Evolutionary conservation across 345 rosid species (phyloP).

Genomic region (Lepidium aucheri): DNA sequence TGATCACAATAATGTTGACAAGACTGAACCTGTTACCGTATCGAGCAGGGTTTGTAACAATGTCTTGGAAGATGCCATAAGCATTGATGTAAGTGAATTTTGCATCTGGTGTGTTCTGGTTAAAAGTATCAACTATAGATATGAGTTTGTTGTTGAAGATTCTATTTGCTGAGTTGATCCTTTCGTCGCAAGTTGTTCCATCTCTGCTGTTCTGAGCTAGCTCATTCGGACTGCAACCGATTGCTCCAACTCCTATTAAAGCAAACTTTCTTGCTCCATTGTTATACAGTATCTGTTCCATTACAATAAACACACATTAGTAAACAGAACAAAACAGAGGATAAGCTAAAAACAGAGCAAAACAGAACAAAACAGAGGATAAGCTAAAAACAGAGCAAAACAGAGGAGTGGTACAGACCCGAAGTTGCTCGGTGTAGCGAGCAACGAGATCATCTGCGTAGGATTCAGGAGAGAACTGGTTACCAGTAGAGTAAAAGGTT

Average conservation of each 20-base stretch:
- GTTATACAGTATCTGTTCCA: slow-evolving; percentile 47
- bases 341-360: no score
- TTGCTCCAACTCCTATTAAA: slow-evolving; percentile 64
- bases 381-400: not conserved
- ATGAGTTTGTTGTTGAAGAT: slow-evolving; percentile 69
- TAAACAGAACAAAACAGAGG: not conserved
- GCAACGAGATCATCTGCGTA: slow-evolving; percentile 49
- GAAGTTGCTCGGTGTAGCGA: slow-evolving; percentile 55
- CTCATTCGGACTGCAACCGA: slow-evolving; percentile 87
- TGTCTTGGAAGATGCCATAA: slow-evolving; percentile 68
- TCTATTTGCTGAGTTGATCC: slow-evolving; percentile 59
- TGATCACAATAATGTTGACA: not conserved
- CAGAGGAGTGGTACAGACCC: slow-evolving; percentile 28
- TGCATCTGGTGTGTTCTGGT: slow-evolving; percentile 49
- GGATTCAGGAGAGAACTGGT: slow-evolving; percentile 48
- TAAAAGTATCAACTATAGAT: slow-evolving; percentile 55
- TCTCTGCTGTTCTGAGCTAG: slow-evolving; percentile 66
- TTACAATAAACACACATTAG: not conserved
- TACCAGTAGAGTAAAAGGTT: slow-evolving; percentile 39
- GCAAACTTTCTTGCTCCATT: slow-evolving; percentile 86
- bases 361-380: not conserved
- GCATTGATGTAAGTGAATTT: slow-evolving; percentile 62
- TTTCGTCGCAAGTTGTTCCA: slow-evolving; percentile 55
- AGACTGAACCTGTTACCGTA: slow-evolving; percentile 7
- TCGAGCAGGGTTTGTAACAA: slow-evolving; percentile 36